Evolutionary conservation across 2,329 filamentous ascomycete genomes (phyloP), one percentile per base, ranked within the genome.

Genomic region (Botrytis deweyae): DNA sequence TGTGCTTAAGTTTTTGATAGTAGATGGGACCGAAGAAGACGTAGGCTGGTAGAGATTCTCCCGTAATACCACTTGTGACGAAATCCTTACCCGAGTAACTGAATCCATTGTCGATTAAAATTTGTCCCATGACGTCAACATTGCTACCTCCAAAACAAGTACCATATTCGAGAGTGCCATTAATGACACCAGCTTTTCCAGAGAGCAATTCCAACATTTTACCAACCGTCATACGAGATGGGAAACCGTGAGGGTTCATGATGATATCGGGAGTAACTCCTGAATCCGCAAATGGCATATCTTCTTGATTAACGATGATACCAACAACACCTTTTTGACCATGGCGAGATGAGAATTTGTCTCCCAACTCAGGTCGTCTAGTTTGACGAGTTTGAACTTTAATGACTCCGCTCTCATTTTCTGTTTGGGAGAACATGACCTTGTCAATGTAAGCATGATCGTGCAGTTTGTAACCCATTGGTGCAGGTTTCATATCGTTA

Each of bases 231-330:
- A 99, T 99, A 83, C 96, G 96, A 46, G 95, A 98, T 1, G 96
- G 96, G 87, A 99, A 99, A 90, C 96, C 96, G 84, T 99, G 96
- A 0, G 97, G 96, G 86, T 99, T 99, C 96, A 99, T 99, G 89
- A 99, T 99, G 78, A 99, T 98, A 83, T 99, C 96, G 0, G 96
- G 96, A n/a, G 91, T 92, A 77, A 99, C 89, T 3, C 96, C 97
- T 70, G 88, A 86, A 83, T 99, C 96, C 52, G 92, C 92, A 84
- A 99, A 99, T 0, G 96, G 96, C 90, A 99, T 92, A 81, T 99
- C 96, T 81, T 96, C 94, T 84, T 98, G 95, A 76, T 97, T 93
- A 29, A 95, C 94, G 74, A 99, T 98, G 78, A 98, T 95, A 73
- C 96, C 96, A 1, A 97, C 94, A 33, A 98, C 96, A 85, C 96